Evolutionary conservation across 345 rosid genomes (phyloP).

Genomic region (Salix koriyanagi): DNA sequence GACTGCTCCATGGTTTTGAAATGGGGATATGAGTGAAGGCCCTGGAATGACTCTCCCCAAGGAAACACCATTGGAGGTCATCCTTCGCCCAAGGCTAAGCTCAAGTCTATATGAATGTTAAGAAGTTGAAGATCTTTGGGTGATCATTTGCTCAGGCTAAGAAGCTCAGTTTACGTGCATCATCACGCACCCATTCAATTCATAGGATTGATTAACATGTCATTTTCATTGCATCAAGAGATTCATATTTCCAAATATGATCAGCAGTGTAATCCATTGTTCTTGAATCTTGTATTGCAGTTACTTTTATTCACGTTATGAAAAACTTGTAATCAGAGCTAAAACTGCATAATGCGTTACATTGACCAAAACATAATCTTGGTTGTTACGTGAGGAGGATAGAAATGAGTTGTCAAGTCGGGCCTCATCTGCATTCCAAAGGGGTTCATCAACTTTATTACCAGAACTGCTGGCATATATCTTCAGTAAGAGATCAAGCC

Average conservation of each 20-base stretch:
- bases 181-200: no score
- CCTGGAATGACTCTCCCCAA: constrained; percentile 2
- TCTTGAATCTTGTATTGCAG: neutral
- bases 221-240: neutral
- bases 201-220: neutral
- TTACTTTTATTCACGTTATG: neutral
- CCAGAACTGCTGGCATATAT: neutral
- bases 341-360: neutral
- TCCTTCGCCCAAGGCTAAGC: constrained; percentile 6
- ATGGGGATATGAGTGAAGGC: constrained; percentile 8
- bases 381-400: neutral
- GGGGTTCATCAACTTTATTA: neutral
- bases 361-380: neutral
- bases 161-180: no score
- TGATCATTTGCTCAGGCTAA: no score
- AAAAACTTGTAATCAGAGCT: no score
- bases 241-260: neutral
- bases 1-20: constrained; percentile 19
- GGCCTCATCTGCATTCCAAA: neutral
- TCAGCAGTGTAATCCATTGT: neutral
- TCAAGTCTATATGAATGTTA: constrained; percentile 2
- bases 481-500: neutral
- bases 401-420: neutral
- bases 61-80: constrained; percentile 8
- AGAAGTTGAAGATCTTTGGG: neutral